Evolutionary conservation across 1,284 basidiomycete species (phyloP).

Genomic region (Cryptococcus sp.): DNA sequence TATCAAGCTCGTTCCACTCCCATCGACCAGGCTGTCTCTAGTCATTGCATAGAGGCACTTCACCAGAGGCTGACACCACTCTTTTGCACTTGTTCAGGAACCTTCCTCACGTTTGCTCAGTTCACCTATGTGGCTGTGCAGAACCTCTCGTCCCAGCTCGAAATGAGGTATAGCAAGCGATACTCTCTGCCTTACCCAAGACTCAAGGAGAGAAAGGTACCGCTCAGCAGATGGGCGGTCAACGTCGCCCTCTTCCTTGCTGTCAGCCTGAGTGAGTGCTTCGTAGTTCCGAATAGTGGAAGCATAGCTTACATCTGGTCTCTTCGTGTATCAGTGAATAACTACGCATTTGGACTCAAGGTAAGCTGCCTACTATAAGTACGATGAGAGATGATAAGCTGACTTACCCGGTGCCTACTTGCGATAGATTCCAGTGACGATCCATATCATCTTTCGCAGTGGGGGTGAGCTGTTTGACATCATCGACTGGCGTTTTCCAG

Average conservation of each 20-base stretch:
- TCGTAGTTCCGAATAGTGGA: neutral
- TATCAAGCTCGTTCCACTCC: no score
- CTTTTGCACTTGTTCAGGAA: conserved; percentile 56
- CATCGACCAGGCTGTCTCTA: neutral
- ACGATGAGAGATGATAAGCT: conserved; percentile 4
- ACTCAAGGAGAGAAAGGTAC: conserved; percentile 62
- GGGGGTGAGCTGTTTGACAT: conserved; percentile 70
- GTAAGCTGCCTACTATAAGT: conserved; percentile 16
- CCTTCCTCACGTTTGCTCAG: conserved; percentile 81
- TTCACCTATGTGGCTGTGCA: conserved; percentile 71
- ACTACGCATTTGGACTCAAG: conserved; percentile 77
- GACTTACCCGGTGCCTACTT: conserved; percentile 28
- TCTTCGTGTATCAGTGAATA: conserved; percentile 63
- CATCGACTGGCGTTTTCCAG: no score
- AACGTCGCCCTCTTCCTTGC: conserved; percentile 82
- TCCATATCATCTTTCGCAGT: conserved; percentile 92
- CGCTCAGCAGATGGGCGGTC: conserved; percentile 70
- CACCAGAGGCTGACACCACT: conserved; percentile 24
- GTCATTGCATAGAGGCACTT: neutral
- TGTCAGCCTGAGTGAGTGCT: conserved; percentile 60
- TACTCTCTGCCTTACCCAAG: conserved; percentile 13
- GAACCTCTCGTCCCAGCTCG: conserved; percentile 44
- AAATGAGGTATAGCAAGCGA: conserved; percentile 13
- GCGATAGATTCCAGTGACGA: conserved; percentile 74
- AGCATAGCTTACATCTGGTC: neutral